These are phyloP conservation scores for Chaetomium cochliodes DNA, from an alignment of 495 filamentous ascomycete genomes.

Conservation along the genomic window DNA sequence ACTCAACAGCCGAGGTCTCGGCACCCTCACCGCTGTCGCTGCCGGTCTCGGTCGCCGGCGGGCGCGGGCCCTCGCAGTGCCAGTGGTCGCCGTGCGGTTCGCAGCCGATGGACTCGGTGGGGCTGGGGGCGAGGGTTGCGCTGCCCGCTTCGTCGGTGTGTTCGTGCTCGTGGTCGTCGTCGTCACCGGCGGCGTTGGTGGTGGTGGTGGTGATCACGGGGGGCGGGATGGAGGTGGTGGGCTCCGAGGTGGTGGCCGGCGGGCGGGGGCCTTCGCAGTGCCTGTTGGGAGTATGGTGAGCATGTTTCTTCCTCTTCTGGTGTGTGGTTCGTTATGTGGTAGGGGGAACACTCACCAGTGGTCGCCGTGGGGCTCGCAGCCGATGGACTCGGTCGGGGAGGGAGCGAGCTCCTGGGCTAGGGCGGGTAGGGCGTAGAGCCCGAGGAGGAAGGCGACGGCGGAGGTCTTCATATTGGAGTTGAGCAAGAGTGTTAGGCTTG, in stretches of 20 bases:
- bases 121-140: constrained; percentile 33
- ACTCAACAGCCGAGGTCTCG: too few relatives aligned
- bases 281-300: constrained; percentile 20
- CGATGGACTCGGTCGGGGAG: constrained; percentile 40
- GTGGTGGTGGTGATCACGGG: constrained; percentile 20
- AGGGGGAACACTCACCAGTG: constrained; percentile 33
- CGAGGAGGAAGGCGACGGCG: constrained; percentile 23
- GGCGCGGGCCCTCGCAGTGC: constrained; percentile 37
- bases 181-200: neutral
- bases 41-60: too few relatives aligned
- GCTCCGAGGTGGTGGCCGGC: constrained; percentile 6
- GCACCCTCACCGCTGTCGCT: too few relatives aligned
- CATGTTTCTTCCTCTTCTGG: too few relatives aligned
- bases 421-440: constrained; percentile 24
- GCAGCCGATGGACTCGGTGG: constrained; percentile 41
- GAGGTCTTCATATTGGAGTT: constrained; percentile 28
- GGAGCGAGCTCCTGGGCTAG: constrained; percentile 28
- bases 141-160: constrained; percentile 25
- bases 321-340: too few relatives aligned
- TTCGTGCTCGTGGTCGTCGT: constrained; percentile 22
- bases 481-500: neutral
- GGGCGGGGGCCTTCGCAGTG: constrained; percentile 37
- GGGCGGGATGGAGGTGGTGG: constrained; percentile 16
- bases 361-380: constrained; percentile 40
- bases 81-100: constrained; percentile 42